Evolutionary conservation across 139 green algal species (phyloP).

Genomic region (Yamagishiella unicocca): DNA sequence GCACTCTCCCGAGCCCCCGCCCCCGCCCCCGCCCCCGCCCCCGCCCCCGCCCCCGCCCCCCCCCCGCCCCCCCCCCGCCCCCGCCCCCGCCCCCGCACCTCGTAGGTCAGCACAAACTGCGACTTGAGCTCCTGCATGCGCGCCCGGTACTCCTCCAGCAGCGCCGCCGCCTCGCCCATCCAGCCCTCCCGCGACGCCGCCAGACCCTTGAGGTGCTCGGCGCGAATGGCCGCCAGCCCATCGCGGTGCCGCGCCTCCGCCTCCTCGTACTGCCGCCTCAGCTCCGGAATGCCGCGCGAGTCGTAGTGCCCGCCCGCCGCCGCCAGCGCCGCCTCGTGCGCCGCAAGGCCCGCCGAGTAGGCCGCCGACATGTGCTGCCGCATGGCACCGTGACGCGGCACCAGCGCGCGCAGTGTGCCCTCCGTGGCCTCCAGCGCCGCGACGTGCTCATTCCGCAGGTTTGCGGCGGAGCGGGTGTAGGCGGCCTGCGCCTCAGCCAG

Average conservation of each 20-base stretch:
- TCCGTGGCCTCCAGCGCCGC: conserved; percentile 35
- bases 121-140: conserved; percentile 44
- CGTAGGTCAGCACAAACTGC: conserved; percentile 38
- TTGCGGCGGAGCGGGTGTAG: conserved; percentile 12
- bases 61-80: background rate
- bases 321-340: conserved; percentile 37
- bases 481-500: conserved; percentile 41
- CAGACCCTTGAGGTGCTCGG: conserved; percentile 37
- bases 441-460: conserved; percentile 25
- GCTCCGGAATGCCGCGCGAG: background rate
- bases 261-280: conserved; percentile 44
- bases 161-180: conserved; percentile 44
- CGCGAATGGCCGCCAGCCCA: conserved; percentile 27
- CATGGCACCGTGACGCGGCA: conserved; percentile 37
- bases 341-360: conserved; percentile 19
- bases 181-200: conserved; percentile 17
- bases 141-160: conserved; percentile 51
- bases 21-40: background rate
- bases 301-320: conserved; percentile 30
- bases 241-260: conserved; percentile 39
- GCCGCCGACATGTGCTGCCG: conserved; percentile 28
- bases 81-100: background rate
- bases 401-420: conserved; percentile 2
- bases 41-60: background rate
- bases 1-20: background rate